Percentiles rank a stretch among this genome's conserved stretches.
These are phyloP conservation scores for Chiua sp. DNA, from an alignment of 1,284 basidiomycete species.

Conservation along the genomic window DNA sequence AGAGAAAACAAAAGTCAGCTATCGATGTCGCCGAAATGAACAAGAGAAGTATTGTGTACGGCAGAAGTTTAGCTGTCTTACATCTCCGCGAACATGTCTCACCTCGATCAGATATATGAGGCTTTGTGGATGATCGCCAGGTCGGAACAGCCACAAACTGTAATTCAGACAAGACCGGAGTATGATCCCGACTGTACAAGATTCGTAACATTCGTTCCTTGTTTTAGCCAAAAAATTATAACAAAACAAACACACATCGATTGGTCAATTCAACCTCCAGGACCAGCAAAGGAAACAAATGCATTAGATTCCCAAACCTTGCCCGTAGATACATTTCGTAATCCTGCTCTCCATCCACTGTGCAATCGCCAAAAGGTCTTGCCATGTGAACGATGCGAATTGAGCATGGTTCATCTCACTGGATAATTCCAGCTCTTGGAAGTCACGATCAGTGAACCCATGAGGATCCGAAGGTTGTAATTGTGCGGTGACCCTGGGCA, in stretches of 20 bases:
- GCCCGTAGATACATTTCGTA: conserved; percentile 66
- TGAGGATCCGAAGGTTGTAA: conserved; percentile 53
- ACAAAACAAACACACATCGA: not conserved
- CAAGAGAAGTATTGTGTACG: conserved; percentile 26
- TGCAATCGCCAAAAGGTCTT: conserved; percentile 70
- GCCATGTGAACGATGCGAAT: conserved; percentile 71
- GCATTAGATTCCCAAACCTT: conserved; percentile 65
- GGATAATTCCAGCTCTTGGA: conserved; percentile 58
- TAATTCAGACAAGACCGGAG: no score
- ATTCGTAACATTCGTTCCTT: not conserved
- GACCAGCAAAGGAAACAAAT: conserved; percentile 2
- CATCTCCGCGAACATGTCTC: conserved; percentile 33
- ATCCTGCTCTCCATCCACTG: conserved; percentile 76
- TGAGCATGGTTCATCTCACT: conserved; percentile 55
- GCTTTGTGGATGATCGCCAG: not conserved
- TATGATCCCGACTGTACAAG: no score
- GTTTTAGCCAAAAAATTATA: not conserved
- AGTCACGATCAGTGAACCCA: conserved; percentile 39
- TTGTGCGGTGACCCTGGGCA: conserved; percentile 66
- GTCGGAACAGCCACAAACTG: conserved; percentile 19
- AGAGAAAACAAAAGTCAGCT: conserved; percentile 31
- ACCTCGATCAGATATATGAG: conserved; percentile 37
- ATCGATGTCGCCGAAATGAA: conserved; percentile 12
- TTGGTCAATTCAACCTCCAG: not conserved
- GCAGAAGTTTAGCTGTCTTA: conserved; percentile 5